A percentile compares a stretch with the other conserved stretches of the same genome.
Evolutionary conservation across 2,329 filamentous ascomycete genomes (phyloP).

Genomic region (Byssothecium circinans): DNA sequence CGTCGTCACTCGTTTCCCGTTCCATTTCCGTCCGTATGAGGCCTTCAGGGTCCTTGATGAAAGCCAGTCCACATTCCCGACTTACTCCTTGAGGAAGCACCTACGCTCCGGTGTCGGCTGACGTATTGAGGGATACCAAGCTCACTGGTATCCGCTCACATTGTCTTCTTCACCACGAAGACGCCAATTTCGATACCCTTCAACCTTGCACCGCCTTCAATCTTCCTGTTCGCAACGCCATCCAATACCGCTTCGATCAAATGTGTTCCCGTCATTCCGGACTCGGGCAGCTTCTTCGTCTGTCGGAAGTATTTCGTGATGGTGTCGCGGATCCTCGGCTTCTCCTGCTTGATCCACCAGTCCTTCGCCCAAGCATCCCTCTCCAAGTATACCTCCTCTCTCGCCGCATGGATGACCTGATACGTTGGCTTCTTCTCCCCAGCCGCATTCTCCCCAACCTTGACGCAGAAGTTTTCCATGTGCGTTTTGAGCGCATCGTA

Average conservation of each 20-base stretch:
- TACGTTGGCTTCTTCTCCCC: constrained; percentile 37
- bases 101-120: no score
- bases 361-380: constrained; percentile 59
- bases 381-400: constrained; percentile 54
- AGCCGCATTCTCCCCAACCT: constrained; percentile 34
- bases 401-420: constrained; percentile 55
- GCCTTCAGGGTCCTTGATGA: no score
- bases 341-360: constrained; percentile 68
- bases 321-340: constrained; percentile 58
- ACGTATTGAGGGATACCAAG: no score
- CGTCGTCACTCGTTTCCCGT: no score
- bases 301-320: constrained; percentile 50
- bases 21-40: no score
- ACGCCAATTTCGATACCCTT: constrained; percentile 52
- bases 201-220: constrained; percentile 38
- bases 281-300: constrained; percentile 45
- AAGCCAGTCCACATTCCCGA: no score
- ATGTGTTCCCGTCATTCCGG: constrained; percentile 56
- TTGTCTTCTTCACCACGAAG: constrained; percentile 47
- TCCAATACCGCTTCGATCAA: constrained; percentile 62
- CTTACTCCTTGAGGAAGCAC: no score
- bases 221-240: constrained; percentile 57
- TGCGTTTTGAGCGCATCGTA: constrained; percentile 53
- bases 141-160: neutral
- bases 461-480: constrained; percentile 32